These are phyloP conservation scores for Gentiana dahurica DNA, from an alignment of 257 asterid genomes.

Conservation along the genomic window DNA sequence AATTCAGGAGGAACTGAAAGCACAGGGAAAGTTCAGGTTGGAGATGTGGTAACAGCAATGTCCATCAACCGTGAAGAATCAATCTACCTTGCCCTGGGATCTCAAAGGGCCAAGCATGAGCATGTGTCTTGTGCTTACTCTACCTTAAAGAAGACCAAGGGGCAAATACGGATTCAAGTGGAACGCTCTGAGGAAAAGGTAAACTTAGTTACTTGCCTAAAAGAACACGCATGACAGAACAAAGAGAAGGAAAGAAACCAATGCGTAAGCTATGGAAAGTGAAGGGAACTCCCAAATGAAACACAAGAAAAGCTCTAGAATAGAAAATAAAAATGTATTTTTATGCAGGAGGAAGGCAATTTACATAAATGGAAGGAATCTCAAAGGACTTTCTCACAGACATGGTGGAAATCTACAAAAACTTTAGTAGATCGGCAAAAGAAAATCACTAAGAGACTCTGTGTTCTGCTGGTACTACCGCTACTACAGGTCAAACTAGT, in stretches of 20 bases:
- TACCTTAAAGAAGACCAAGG: slow-evolving; percentile 6
- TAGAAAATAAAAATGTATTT: not conserved
- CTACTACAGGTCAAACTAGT: slow-evolving; percentile 6
- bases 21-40: slow-evolving; percentile 9
- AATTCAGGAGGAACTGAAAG: slow-evolving; percentile 9
- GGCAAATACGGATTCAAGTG: slow-evolving; percentile 7
- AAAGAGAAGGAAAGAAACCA: not conserved
- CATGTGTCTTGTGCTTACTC: slow-evolving; percentile 5
- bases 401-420: slow-evolving; percentile 9
- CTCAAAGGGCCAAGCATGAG: slow-evolving; percentile 3
- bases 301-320: not conserved
- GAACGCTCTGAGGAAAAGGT: slow-evolving; percentile 8
- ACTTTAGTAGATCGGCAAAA: slow-evolving; percentile 6
- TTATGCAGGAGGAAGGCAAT: slow-evolving; percentile 1
- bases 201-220: not conserved
- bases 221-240: not conserved
- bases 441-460: slow-evolving; percentile 9
- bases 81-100: slow-evolving; percentile 1
- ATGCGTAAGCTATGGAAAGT: too few species aligned
- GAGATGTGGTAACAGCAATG: slow-evolving; percentile 9
- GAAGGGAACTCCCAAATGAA: not conserved
- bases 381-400: slow-evolving; percentile 7
- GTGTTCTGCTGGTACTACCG: not conserved
- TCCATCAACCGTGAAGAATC: slow-evolving; percentile 9
- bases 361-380: slow-evolving; percentile 6